Conservation (phyloP, 2,329 filamentous ascomycete species). For the Microcera coccophila region DNA sequence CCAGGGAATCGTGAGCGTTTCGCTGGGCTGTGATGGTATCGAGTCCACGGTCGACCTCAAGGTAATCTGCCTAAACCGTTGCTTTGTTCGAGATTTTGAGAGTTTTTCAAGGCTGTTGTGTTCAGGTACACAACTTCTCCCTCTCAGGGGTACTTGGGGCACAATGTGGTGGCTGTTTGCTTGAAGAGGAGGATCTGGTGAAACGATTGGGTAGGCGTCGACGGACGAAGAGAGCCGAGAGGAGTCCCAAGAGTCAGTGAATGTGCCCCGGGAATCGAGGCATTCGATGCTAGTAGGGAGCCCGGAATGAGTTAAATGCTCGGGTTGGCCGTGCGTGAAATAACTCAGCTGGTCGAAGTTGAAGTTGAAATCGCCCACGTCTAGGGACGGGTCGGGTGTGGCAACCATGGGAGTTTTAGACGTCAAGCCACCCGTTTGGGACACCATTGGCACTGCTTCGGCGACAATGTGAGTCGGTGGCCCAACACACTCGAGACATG, state of each 20-base stretch:
- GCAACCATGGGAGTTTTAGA: conserved; percentile 26
- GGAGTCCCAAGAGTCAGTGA: conserved; percentile 25
- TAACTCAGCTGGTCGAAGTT: conserved; percentile 33
- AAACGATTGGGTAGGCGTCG: conserved; percentile 6
- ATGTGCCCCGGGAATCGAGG: conserved; percentile 7
- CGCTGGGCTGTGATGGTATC: conserved; percentile 13
- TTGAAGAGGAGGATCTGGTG: conserved; percentile 12
- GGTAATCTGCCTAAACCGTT: conserved; percentile 32
- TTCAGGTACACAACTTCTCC: conserved; percentile 21
- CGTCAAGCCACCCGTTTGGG: conserved; percentile 21
- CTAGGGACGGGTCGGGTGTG: conserved; percentile 29
- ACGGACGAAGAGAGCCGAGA: conserved; percentile 4
- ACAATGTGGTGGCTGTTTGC: conserved; percentile 12
- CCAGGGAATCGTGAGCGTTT: conserved; percentile 29
- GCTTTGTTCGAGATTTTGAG: conserved; percentile 21
- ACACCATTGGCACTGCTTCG: conserved; percentile 28
- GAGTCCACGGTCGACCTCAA: conserved; percentile 16
- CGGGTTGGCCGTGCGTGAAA: conserved; percentile 20
- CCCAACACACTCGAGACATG: conserved; percentile 8
- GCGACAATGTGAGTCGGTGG: conserved; percentile 24
- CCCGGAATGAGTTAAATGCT: conserved; percentile 30
- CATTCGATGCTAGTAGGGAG: conserved; percentile 4
- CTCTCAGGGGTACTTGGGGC: conserved; percentile 12
- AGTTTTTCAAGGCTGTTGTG: conserved; percentile 24
- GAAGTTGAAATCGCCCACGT: conserved; percentile 34